Percentiles rank a stretch among this genome's conserved stretches.
Evolutionary conservation across 2,329 filamentous ascomycete species (phyloP).

Genomic region (Fusarium longipes): DNA sequence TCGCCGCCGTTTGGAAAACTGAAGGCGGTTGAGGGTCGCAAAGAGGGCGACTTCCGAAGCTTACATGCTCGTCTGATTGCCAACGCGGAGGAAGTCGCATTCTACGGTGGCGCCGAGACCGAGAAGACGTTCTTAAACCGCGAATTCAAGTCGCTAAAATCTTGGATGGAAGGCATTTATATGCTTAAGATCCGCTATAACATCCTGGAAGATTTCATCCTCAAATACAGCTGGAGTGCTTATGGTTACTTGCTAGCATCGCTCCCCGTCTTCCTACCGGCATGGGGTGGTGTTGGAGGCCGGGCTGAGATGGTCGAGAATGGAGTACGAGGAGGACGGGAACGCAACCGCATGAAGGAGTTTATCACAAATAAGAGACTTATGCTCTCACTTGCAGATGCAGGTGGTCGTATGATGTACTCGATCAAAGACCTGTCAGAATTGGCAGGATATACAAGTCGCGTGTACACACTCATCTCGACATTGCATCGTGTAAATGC

Average conservation of each 20-base stretch:
- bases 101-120: constrained; percentile 95
- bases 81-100: constrained; percentile 97
- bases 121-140: constrained; percentile 92
- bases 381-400: constrained; percentile 96
- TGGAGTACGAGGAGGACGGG: constrained; percentile 67
- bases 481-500: constrained; percentile 95
- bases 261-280: constrained; percentile 91
- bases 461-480: constrained; percentile 94
- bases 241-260: constrained; percentile 96
- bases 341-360: constrained; percentile 92
- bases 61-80: constrained; percentile 92
- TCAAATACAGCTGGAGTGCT: constrained; percentile 99
- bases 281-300: constrained; percentile 88
- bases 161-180: constrained; percentile 99
- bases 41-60: constrained; percentile 93
- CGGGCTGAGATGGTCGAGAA: constrained; percentile 71
- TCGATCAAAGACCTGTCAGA: constrained; percentile 98
- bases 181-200: constrained; percentile 98
- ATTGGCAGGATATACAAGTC: constrained; percentile 92
- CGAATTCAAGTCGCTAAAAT: constrained; percentile 91
- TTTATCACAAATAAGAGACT: constrained; percentile 99
- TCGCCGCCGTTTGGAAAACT: constrained; percentile 97
- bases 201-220: constrained; percentile 96
- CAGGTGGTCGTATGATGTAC: constrained; percentile 99
- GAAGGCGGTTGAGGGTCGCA: constrained; percentile 93